Conservation (phyloP, 768 basidiomycete genomes). For the Hysterangium stoloniferum region DNA sequence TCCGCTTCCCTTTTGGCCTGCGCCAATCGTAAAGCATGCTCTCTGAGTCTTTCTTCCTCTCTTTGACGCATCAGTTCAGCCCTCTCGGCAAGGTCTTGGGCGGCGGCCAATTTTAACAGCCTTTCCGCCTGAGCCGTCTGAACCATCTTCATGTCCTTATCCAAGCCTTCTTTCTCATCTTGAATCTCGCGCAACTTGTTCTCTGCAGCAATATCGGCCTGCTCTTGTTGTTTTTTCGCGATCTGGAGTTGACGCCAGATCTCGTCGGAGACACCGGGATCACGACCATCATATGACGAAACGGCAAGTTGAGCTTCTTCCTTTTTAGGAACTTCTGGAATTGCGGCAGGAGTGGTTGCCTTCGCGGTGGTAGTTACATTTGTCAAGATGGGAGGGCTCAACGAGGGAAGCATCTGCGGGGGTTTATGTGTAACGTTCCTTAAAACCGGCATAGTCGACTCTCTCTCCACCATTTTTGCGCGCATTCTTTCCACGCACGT, state of each 20-base stretch:
- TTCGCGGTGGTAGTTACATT: not conserved
- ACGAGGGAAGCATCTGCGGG: not conserved
- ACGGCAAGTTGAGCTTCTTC: not conserved
- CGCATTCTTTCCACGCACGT: conserved; percentile 19
- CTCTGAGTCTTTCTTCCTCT: conserved; percentile 20
- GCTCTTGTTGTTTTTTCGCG: conserved; percentile 29
- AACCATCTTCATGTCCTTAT: not conserved
- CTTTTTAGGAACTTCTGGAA: not conserved
- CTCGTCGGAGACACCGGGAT: conserved; percentile 44
- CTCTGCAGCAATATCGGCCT: too few relatives aligned
- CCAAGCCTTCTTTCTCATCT: conserved; percentile 13
- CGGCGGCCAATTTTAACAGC: too few relatives aligned
- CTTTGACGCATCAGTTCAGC: not conserved
- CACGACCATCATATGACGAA: conserved; percentile 25
- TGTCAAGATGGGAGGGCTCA: not conserved
- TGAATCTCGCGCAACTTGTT: too few relatives aligned
- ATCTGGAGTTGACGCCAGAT: conserved; percentile 44
- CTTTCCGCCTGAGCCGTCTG: not conserved
- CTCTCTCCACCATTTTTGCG: conserved; percentile 7
- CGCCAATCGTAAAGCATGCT: not conserved
- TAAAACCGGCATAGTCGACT: not conserved
- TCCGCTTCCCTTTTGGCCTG: conserved; percentile 20
- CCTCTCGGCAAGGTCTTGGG: not conserved
- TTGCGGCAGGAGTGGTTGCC: not conserved
- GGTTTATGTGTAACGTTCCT: not conserved